A percentile compares a stretch with the other conserved stretches of the same genome.
These are phyloP conservation scores for Schwanniomyces etchellsii DNA, from an alignment of 1,139 yeast species.

Conservation along the genomic window DNA sequence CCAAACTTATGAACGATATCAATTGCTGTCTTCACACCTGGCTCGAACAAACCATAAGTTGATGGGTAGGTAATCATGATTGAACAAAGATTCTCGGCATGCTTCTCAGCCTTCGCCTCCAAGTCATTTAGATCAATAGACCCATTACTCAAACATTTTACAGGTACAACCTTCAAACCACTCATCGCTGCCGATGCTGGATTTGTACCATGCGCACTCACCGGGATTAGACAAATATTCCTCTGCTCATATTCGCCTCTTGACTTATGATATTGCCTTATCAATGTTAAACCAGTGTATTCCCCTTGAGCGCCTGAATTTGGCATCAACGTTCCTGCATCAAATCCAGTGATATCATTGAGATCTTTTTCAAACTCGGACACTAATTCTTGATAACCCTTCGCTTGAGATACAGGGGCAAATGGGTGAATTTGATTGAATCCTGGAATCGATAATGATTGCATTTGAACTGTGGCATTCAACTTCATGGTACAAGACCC, in stretches of 20 bases:
- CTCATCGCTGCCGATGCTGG: slow-evolving; percentile 99
- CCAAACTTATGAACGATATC: slow-evolving; percentile 79
- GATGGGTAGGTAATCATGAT: slow-evolving; percentile 97
- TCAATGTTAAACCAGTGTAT: slow-evolving; percentile 87
- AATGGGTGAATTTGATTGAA: slow-evolving; percentile 87
- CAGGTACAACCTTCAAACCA: slow-evolving; percentile 88
- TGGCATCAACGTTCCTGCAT: slow-evolving; percentile 89
- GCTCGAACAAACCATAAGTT: slow-evolving; percentile 93
- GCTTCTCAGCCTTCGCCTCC: slow-evolving; percentile 63
- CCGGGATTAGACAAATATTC: slow-evolving; percentile 89
- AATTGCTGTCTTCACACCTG: slow-evolving; percentile 80
- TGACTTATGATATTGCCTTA: slow-evolving; percentile 68
- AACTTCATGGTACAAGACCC: slow-evolving; percentile 98
- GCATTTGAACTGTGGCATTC: slow-evolving; percentile 93
- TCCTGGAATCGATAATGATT: slow-evolving; percentile 91
- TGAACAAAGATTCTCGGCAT: slow-evolving; percentile 72
- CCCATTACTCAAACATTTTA: slow-evolving; percentile 81
- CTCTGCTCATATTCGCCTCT: slow-evolving; percentile 65
- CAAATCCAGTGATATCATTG: slow-evolving; percentile 93
- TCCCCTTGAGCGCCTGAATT: slow-evolving; percentile 99
- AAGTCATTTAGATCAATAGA: slow-evolving; percentile 79
- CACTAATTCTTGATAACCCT: slow-evolving; percentile 74
- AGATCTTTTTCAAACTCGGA: slow-evolving; percentile 76
- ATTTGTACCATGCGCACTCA: slow-evolving; percentile 96
- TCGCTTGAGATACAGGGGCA: slow-evolving; percentile 81